Evolutionary conservation across 148 eudicot species (phyloP).

Genomic region (Camellia sinensis): DNA sequence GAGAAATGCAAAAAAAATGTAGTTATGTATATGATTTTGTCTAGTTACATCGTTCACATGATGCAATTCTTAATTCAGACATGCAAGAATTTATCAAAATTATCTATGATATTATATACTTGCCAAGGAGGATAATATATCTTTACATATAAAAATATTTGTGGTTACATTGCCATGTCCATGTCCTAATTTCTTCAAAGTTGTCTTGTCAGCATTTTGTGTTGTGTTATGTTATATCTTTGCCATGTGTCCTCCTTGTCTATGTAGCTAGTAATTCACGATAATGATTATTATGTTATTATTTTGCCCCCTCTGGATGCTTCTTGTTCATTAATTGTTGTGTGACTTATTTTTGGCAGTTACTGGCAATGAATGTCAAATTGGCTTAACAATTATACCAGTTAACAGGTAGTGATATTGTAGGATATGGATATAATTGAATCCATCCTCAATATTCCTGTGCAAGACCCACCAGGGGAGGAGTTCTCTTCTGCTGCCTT

Average conservation of each 20-base stretch:
- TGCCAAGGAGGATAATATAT: not conserved
- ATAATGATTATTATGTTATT: not conserved
- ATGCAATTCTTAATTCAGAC: no score
- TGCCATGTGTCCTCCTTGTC: no score
- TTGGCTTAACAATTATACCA: constrained; percentile 9
- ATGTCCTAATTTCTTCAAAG: not conserved
- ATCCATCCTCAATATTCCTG: constrained; percentile 49
- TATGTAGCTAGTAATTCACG: not conserved
- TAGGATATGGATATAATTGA: constrained; percentile 68
- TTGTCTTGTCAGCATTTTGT: not conserved
- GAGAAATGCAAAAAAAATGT: no score
- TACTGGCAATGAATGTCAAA: constrained; percentile 12
- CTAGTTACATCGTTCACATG: no score
- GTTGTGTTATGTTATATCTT: not conserved
- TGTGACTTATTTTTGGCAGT: constrained; percentile 18
- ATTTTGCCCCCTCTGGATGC: not conserved
- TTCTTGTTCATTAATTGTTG: not conserved
- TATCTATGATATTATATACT: not conserved
- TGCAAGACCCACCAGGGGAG: constrained; percentile 74
- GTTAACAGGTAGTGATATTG: not conserved
- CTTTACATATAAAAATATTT: not conserved
- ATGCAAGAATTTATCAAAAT: no score
- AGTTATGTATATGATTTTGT: no score
- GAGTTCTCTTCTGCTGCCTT: constrained; percentile 79
- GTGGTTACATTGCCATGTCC: not conserved